A percentile compares a stretch with the other conserved stretches of the same genome.
phyloP scores from a whole-genome alignment of 2,329 filamentous ascomycete genomes.

The Fusarium robinianum region DNA sequence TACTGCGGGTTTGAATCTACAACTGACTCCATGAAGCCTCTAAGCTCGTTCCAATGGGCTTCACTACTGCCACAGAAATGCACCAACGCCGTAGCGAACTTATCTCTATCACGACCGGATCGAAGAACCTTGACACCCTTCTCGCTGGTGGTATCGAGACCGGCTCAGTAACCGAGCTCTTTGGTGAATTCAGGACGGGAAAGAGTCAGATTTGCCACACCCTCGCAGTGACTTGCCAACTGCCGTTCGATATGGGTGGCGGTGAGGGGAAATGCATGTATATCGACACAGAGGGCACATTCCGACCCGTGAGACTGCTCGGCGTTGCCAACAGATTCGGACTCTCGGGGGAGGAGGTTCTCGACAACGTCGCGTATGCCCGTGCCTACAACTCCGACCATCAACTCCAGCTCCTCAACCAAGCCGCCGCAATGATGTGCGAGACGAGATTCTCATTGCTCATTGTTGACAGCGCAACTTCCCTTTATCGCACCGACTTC shows the following conservation, averaged over 20 bases:
- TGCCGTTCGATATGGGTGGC: slow-evolving; percentile 98
- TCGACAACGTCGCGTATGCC: slow-evolving; percentile 98
- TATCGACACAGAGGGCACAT: slow-evolving; percentile 98
- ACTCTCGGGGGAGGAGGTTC: slow-evolving; percentile 91
- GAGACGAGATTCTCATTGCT: slow-evolving; percentile 96
- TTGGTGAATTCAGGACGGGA: slow-evolving; percentile 96
- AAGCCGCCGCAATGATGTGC: slow-evolving; percentile 98
- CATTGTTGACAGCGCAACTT: slow-evolving; percentile 93
- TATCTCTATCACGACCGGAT: slow-evolving; percentile 97
- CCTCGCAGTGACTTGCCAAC: slow-evolving; percentile 94
- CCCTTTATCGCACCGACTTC: slow-evolving; percentile 95
- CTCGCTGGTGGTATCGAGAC: slow-evolving; percentile 95
- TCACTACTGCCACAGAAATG: slow-evolving; percentile 99
- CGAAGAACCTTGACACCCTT: slow-evolving; percentile 94
- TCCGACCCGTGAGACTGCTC: slow-evolving; percentile 86
- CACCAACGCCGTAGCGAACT: slow-evolving; percentile 94
- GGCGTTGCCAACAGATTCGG: slow-evolving; percentile 94
- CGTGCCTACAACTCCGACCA: slow-evolving; percentile 98
- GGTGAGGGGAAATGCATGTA: slow-evolving; percentile 98
- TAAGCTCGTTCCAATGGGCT: slow-evolving; percentile 97
- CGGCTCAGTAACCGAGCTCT: slow-evolving; percentile 96
- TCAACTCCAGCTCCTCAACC: slow-evolving; percentile 90
- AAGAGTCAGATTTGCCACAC: slow-evolving; percentile 99
- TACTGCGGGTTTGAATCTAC: neutral
- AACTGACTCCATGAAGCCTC: slow-evolving; percentile 63